phyloP scores from a whole-genome alignment of 176 grass and related monocot genomes.

The Zea luxurians region DNA sequence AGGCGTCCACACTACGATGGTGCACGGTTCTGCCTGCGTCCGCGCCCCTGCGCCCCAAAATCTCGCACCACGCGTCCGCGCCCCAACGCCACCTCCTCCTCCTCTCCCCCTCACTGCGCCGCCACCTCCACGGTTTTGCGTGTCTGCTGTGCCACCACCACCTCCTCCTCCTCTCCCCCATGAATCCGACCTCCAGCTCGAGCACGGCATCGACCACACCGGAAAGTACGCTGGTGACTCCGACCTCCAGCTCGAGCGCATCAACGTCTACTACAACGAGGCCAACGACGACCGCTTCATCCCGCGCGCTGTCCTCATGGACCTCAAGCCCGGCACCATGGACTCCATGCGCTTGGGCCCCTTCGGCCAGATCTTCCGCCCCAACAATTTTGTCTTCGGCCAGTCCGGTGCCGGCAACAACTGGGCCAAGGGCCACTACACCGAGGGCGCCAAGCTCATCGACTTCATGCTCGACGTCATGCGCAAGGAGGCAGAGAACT shows the following conservation, averaged over 20 bases:
- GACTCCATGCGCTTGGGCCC: slow-evolving; percentile 74
- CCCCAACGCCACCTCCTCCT: too few relatives aligned
- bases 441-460: slow-evolving; percentile 88
- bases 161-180: too few relatives aligned
- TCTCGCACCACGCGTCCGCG: too few relatives aligned
- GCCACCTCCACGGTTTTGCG: too few relatives aligned
- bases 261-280: slow-evolving; percentile 99
- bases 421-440: slow-evolving; percentile 93
- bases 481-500: slow-evolving; percentile 95
- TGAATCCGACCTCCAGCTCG: background rate
- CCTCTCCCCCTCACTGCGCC: too few relatives aligned
- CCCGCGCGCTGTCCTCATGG: slow-evolving; percentile 89
- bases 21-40: too few relatives aligned
- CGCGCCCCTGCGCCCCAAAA: too few relatives aligned
- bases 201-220: slow-evolving; percentile 88
- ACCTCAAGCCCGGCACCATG: slow-evolving; percentile 94
- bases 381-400: slow-evolving; percentile 94
- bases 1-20: too few relatives aligned
- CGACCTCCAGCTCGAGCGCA: slow-evolving; percentile 89
- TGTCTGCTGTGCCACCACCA: too few relatives aligned
- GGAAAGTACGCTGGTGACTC: slow-evolving; percentile 74
- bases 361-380: slow-evolving; percentile 85
- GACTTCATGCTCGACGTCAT: slow-evolving; percentile 87
- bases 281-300: slow-evolving; percentile 76
- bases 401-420: slow-evolving; percentile 92